Evolutionary conservation across 257 asterid species (phyloP).

Genomic region (Solanum acaule): DNA sequence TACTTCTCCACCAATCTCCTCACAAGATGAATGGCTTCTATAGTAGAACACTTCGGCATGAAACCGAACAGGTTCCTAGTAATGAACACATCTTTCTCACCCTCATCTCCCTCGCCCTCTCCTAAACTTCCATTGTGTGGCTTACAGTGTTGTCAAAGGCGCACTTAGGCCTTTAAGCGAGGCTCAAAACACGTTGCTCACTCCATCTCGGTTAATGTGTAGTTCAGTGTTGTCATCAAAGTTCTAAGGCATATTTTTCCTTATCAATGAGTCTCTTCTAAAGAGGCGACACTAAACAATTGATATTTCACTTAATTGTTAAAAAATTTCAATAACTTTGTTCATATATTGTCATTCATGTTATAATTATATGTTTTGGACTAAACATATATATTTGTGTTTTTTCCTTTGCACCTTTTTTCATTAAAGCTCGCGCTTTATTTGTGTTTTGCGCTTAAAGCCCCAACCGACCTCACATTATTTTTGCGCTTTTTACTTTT

Average conservation of each 20-base stretch:
- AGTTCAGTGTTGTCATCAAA: not conserved
- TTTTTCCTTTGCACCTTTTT: not conserved
- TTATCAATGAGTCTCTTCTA: not conserved
- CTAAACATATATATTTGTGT: not conserved
- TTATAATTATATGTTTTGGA: not conserved
- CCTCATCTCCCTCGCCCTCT: not conserved
- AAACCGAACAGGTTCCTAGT: not conserved
- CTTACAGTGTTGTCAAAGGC: not conserved
- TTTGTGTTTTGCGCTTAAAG: not conserved
- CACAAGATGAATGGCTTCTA: not conserved
- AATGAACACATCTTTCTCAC: not conserved
- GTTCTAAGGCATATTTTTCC: not conserved
- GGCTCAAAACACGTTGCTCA: not conserved
- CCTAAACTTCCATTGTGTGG: not conserved
- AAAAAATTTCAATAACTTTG: not conserved
- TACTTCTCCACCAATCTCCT: not conserved
- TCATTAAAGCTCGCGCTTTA: not conserved
- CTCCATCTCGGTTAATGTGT: not conserved
- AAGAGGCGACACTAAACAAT: not conserved
- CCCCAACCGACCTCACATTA: not conserved
- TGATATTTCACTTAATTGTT: not conserved
- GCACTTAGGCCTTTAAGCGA: not conserved
- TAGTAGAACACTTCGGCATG: not conserved
- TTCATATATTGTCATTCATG: not conserved
- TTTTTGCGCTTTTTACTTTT: not conserved